Conservation (phyloP, 768 basidiomycete genomes). For the Trichaptum fuscoviolaceum region DNA sequence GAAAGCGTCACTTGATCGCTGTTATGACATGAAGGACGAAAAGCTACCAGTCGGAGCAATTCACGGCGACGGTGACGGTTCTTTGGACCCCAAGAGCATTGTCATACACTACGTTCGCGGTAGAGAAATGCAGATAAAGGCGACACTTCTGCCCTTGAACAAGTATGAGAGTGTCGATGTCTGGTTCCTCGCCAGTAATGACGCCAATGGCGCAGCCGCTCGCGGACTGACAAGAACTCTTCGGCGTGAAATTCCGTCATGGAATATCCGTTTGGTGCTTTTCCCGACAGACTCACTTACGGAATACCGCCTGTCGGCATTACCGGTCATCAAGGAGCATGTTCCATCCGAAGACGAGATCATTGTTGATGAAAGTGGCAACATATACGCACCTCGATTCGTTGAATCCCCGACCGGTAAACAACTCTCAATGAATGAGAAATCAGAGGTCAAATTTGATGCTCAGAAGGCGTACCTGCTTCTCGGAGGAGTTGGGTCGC, state of each 20-base stretch:
- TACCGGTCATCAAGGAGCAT: conserved; percentile 1
- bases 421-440: background rate
- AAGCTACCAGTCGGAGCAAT: background rate
- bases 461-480: conserved; percentile 30
- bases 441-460: conserved; percentile 18
- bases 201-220: conserved; percentile 25
- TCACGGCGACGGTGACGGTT: background rate
- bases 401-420: conserved; percentile 18
- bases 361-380: conserved; percentile 22
- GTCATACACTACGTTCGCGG: conserved; percentile 15
- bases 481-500: conserved; percentile 33
- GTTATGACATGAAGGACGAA: background rate
- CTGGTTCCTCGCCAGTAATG: conserved; percentile 27
- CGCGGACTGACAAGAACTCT: conserved; percentile 28
- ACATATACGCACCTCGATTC: conserved; percentile 25
- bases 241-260: conserved; percentile 25
- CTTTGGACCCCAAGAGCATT: conserved; percentile 2
- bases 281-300: conserved; percentile 20
- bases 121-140: conserved; percentile 17
- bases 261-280: conserved; percentile 25
- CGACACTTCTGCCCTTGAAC: conserved; percentile 12
- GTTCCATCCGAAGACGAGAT: conserved; percentile 13
- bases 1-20: background rate
- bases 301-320: conserved; percentile 5
- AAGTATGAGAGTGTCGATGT: conserved; percentile 13